These are phyloP conservation scores for Coemansia sp. DNA, from an alignment of 192 early-diverging fungal species.

Conservation along the genomic window DNA sequence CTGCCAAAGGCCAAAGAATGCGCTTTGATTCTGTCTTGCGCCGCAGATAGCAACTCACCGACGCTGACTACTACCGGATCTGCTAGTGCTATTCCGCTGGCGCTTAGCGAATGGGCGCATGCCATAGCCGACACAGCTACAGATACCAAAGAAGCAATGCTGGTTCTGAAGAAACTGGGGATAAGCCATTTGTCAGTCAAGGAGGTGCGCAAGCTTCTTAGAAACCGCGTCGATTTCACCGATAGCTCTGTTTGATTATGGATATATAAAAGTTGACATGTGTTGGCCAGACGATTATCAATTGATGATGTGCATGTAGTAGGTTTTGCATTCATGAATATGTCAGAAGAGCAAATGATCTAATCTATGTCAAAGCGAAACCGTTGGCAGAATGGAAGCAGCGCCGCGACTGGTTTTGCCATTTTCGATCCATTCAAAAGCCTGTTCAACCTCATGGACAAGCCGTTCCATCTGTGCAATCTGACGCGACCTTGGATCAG, in stretches of 20 bases:
- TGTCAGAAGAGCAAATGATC: background rate
- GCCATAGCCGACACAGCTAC: slow-evolving; percentile 17
- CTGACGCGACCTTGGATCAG: slow-evolving; percentile 11
- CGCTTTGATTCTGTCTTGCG: slow-evolving; percentile 23
- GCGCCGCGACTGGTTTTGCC: background rate
- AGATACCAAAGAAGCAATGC: slow-evolving; percentile 21
- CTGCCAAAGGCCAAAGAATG: slow-evolving; percentile 30
- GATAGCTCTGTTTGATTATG: background rate
- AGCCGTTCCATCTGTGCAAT: slow-evolving; percentile 43
- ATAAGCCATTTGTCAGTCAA: slow-evolving; percentile 25
- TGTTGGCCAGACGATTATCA: no score
- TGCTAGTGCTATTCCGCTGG: slow-evolving; percentile 15
- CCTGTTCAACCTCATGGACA: slow-evolving; percentile 38
- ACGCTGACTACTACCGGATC: background rate
- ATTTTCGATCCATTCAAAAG: slow-evolving; percentile 16
- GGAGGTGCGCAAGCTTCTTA: slow-evolving; percentile 31
- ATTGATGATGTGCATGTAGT: no score
- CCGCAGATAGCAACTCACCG: slow-evolving; percentile 8
- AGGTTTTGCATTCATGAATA: background rate
- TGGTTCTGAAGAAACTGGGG: slow-evolving; percentile 40
- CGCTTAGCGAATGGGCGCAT: slow-evolving; percentile 37
- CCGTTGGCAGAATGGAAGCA: background rate
- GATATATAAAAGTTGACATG: no score
- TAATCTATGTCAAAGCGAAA: background rate
- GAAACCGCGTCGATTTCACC: slow-evolving; percentile 29